phyloP scores from a whole-genome alignment of 179 eudicot genomes.

The Nepenthes alata region DNA sequence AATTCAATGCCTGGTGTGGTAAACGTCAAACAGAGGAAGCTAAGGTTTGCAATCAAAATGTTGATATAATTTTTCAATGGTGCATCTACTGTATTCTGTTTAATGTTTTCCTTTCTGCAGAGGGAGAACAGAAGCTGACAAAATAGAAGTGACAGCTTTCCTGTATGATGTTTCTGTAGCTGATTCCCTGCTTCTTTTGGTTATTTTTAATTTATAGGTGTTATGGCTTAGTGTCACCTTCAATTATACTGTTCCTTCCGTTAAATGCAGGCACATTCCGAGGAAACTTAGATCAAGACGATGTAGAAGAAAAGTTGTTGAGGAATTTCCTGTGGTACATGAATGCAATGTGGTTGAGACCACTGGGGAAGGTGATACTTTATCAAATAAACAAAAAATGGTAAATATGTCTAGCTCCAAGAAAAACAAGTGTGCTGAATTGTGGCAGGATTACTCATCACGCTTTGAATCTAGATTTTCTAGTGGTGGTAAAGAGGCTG shows the following conservation, averaged over 20 bases:
- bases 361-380: constrained; percentile 1
- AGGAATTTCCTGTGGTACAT: constrained; percentile 4
- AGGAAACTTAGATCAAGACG: constrained; percentile 16
- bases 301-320: constrained; percentile 10
- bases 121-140: constrained; percentile 9
- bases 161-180: constrained; percentile 4
- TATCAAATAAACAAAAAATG: constrained; percentile 2
- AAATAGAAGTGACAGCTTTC: constrained; percentile 6
- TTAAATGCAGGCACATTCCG: constrained; percentile 13
- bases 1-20: constrained; percentile 21
- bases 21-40: constrained; percentile 17
- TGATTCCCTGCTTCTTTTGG: background rate
- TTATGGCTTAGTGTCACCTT: background rate
- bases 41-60: constrained; percentile 18
- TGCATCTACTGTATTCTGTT: background rate
- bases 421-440: constrained; percentile 6
- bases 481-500: constrained; percentile 7
- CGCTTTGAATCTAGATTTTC: constrained; percentile 11
- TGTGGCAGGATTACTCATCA: constrained; percentile 11
- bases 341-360: background rate
- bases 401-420: background rate
- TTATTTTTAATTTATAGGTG: background rate
- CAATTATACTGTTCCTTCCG: background rate
- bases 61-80: constrained; percentile 3
- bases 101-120: constrained; percentile 11